Percentiles rank a stretch among this genome's conserved stretches.
phyloP scores from a whole-genome alignment of 352 stramenopile species.

The Pseudoperonospora humuli region DNA sequence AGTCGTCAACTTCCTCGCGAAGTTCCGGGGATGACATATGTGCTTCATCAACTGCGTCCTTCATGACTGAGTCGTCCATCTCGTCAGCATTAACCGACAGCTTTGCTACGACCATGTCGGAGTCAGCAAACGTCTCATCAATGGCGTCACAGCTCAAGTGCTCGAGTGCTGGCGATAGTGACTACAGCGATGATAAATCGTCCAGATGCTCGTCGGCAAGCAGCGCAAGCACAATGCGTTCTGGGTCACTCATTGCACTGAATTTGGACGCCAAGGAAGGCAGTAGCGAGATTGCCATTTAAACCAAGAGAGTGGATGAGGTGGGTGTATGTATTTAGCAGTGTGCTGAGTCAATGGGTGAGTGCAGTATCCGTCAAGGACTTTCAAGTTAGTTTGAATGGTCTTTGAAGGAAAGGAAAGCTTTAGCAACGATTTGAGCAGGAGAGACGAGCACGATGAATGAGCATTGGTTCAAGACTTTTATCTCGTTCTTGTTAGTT shows the following conservation, averaged over 20 bases:
- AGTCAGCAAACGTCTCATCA: constrained; percentile 16
- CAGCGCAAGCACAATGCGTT: constrained; percentile 17
- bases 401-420: no score
- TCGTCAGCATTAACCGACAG: constrained; percentile 22
- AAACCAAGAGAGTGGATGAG: background rate
- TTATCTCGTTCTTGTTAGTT: background rate
- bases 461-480: no score
- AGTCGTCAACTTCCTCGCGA: constrained; percentile 10
- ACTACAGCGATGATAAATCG: constrained; percentile 20
- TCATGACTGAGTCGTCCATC: constrained; percentile 21
- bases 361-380: constrained; percentile 6
- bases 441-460: background rate
- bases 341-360: constrained; percentile 11
- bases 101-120: constrained; percentile 3
- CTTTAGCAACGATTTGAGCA: no score
- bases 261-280: constrained; percentile 27
- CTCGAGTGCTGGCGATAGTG: constrained; percentile 17
- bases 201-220: no score
- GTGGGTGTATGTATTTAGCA: constrained; percentile 27
- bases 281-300: constrained; percentile 33
- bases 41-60: constrained; percentile 16
- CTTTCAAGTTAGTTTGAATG: no score
- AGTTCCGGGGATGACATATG: constrained; percentile 14
- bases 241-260: constrained; percentile 32
- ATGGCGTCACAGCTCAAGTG: constrained; percentile 23